Evolutionary conservation across 1,139 yeast species (phyloP).

Genomic region (Magnusiomyces tetraspermus): DNA sequence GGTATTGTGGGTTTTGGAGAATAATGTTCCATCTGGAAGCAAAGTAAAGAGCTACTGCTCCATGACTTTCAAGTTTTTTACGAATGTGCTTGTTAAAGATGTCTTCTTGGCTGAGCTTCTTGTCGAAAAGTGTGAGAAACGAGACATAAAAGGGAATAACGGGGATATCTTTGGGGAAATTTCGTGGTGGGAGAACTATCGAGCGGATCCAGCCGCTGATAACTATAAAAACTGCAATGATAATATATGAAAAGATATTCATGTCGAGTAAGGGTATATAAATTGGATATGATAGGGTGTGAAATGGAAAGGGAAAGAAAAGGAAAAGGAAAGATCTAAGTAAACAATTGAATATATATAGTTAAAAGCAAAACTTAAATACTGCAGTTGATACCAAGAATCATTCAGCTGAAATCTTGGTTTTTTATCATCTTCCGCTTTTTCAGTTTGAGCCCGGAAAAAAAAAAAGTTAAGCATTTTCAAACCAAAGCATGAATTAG

Average conservation of each 20-base stretch:
- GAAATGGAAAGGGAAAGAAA: background rate
- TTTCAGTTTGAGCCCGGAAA: no score
- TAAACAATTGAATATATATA: no score
- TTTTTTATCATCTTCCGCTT: no score
- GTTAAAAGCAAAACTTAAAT: no score
- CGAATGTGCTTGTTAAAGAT: slow-evolving; percentile 38
- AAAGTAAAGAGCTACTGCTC: slow-evolving; percentile 53
- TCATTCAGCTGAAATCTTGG: no score
- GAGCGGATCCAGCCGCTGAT: background rate
- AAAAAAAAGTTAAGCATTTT: no score
- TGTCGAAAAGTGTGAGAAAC: slow-evolving; percentile 38
- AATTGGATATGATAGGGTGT: background rate
- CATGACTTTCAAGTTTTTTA: slow-evolving; percentile 39
- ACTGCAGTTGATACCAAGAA: no score
- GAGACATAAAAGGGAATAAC: slow-evolving; percentile 55
- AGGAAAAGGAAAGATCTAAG: no score
- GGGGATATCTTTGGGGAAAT: slow-evolving; percentile 42
- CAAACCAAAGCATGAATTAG: no score
- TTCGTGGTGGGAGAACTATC: slow-evolving; percentile 31
- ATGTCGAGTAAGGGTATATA: background rate
- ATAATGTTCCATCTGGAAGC: slow-evolving; percentile 57
- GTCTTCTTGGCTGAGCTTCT: slow-evolving; percentile 42
- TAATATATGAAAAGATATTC: background rate
- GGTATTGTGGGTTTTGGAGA: slow-evolving; percentile 42
- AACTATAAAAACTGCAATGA: background rate